Evolutionary conservation across 805 yeast species (phyloP), one percentile per base, ranked within the genome.

Genomic region (Candida taoyuanica): DNA sequence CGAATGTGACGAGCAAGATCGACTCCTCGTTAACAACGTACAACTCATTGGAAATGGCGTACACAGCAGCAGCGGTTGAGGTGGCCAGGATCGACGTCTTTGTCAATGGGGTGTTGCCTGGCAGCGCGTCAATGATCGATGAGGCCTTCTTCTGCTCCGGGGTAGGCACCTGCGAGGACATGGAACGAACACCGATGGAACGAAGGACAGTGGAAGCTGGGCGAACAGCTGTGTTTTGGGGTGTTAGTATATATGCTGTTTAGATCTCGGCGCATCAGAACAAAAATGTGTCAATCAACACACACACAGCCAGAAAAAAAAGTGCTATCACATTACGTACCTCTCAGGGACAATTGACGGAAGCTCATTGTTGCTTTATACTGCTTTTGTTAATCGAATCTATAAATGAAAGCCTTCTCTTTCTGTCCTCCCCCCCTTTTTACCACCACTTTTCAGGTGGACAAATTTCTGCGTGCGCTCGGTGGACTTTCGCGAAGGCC

Each of bases 11-110:
- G 39, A 88, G 74, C 64, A 93, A 72, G 54, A 87, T 77, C 59
- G 96, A 75, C 76, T 93, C 98, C 62, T 88, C 97, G 68, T 91
- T 94, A 60, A 93, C 74, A 53, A 93, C 85, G 68, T 89, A 82
- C 53, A 93, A 74, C 67, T 87, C 95, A 68, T 86, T 87, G 57
- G 96, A 84, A 62, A 93, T 81, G 50, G 96, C 96, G 70, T 88
- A 93, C 53, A 91, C 65, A 44, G 95, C 81, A 41, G 95, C 98
- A 47, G 97, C 97, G 45, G 96, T 78, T 46, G 91, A 77, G 38
- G 98, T 89, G 58, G 96, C 96, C 59, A 93, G 73, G 60, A 89
- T 76, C 61, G 97, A 96, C 47, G 97, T 87, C 79, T 93, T 93
- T 52, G 96, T 78, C 53, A 91, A 65, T 54, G 77, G 71, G 58